Conservation (phyloP, 306 rosid genomes). For the Begonia masoniana region DNA sequence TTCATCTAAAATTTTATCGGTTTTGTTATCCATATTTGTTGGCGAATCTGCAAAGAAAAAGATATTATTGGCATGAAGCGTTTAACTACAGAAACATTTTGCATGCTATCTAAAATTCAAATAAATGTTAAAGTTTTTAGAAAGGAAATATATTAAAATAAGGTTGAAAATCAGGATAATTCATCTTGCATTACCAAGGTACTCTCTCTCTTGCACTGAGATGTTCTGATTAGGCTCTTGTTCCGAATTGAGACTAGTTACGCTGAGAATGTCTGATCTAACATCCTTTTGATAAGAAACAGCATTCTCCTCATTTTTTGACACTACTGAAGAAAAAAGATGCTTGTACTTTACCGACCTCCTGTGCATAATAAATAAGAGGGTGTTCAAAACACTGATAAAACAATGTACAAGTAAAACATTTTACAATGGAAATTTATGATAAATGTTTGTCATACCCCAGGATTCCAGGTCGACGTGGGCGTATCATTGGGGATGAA, state of each 20-base stretch:
- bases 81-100: too few species aligned
- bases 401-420: conserved; percentile 5
- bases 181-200: conserved; percentile 25
- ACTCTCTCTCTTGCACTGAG: conserved; percentile 20
- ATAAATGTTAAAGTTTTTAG: too few species aligned
- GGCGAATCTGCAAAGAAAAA: conserved; percentile 29
- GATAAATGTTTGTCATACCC: conserved; percentile 21
- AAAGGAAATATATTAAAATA: too few species aligned
- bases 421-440: too few species aligned
- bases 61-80: too few species aligned
- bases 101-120: too few species aligned
- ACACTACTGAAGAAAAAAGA: conserved; percentile 24
- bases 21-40: conserved; percentile 20
- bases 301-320: conserved; percentile 18
- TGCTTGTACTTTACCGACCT: conserved; percentile 44
- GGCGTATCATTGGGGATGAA: conserved; percentile 24
- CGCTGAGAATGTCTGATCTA: conserved; percentile 21
- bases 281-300: conserved; percentile 30
- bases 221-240: conserved; percentile 12
- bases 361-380: conserved; percentile 27
- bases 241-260: conserved; percentile 18
- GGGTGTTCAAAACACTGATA: conserved; percentile 1
- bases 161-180: too few species aligned
- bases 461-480: conserved; percentile 58
- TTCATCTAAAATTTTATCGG: conserved; percentile 32